Base-by-base conservation (phyloP, 2,329 filamentous ascomycete species). In the Penicillium thymicola region DNA sequence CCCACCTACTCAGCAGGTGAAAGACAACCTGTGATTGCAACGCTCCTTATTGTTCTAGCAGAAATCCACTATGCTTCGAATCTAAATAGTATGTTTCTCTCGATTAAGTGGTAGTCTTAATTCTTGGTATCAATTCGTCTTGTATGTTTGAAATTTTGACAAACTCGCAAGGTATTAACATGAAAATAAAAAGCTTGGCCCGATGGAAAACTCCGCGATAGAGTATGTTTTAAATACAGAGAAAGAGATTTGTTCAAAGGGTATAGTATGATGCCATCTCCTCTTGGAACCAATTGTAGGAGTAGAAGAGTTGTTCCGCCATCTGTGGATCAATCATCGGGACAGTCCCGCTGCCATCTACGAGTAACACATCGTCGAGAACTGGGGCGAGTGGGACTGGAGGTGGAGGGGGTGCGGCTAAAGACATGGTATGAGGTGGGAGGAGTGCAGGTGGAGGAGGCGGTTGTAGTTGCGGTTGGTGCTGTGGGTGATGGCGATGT, bases 201-300 rank as follows among this genome's bases (percentile, higher is more conserved):
- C 8, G 16, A 42, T n/a, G 6, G 6, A 41, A 37, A 46, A 40
- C 44, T 57, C 46, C 37, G 11, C 48, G 27, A 38, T 25, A 41
- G 28, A 41, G 34, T 36, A 41, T 32, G 10, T 11, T 46, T 34
- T 28, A 18, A 41, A 41, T 46, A 56, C 27, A 52, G 6, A 40
- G 11, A 60, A 51, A 59, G 21, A 58, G n/a, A 57, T 50, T 55
- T 45, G 51, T 54, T 65, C 56, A 72, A 56, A 73, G 65, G 64
- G 70, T 73, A 70, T 74, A 74, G 62, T 70, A 73, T 28, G 65
- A 71, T 41, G 71, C 70, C 70, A 74, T 72, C 55, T 74, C 71
- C 62, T 73, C 70, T 55, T 74, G 71, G 37, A 74, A 74, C 71
- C 71, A 74, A 59, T 73, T 71, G 53, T 74, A 73, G 2, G 70